A percentile compares a stretch with the other conserved stretches of the same genome.
Evolutionary conservation across 2,329 filamentous ascomycete genomes (phyloP).

Genomic region (Aspergillus awamori): DNA sequence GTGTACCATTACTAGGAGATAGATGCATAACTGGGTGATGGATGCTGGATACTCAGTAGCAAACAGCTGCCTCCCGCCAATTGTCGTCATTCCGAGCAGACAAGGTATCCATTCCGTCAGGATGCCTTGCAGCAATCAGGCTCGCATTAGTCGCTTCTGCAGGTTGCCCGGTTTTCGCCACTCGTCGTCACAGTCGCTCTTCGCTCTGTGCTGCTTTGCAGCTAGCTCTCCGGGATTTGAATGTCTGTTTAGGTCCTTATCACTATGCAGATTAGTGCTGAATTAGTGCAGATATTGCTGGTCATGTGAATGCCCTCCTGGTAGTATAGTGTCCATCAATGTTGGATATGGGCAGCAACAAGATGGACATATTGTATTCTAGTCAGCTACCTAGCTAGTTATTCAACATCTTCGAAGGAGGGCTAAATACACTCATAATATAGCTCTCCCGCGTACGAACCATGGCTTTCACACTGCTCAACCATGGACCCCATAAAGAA

Average conservation of each 20-base stretch:
- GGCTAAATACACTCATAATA: too few relatives aligned
- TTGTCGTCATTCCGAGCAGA: too few relatives aligned
- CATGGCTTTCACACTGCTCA: background rate
- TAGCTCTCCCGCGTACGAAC: too few relatives aligned
- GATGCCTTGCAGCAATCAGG: background rate
- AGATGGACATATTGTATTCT: too few relatives aligned
- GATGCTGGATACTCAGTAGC: too few relatives aligned
- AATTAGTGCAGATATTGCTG: background rate
- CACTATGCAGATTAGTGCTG: background rate
- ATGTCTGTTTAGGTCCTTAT: background rate
- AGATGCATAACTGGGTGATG: too few relatives aligned
- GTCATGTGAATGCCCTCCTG: background rate
- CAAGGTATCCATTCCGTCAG: background rate
- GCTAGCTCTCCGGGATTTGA: background rate
- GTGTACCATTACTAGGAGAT: too few relatives aligned
- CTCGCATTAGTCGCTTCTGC: background rate
- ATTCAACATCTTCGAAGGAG: background rate
- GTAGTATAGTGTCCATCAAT: background rate
- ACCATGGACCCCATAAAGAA: background rate
- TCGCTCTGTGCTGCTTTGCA: background rate
- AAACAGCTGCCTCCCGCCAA: too few relatives aligned
- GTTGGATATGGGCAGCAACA: too few relatives aligned
- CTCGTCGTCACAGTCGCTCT: background rate
- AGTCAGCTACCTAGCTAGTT: background rate
- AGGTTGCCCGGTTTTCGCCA: slow-evolving; percentile 1